A percentile compares a stretch with the other conserved stretches of the same genome.
Conservation (phyloP, 2,329 filamentous ascomycete genomes). For the Phyllosticta ampelicida region DNA sequence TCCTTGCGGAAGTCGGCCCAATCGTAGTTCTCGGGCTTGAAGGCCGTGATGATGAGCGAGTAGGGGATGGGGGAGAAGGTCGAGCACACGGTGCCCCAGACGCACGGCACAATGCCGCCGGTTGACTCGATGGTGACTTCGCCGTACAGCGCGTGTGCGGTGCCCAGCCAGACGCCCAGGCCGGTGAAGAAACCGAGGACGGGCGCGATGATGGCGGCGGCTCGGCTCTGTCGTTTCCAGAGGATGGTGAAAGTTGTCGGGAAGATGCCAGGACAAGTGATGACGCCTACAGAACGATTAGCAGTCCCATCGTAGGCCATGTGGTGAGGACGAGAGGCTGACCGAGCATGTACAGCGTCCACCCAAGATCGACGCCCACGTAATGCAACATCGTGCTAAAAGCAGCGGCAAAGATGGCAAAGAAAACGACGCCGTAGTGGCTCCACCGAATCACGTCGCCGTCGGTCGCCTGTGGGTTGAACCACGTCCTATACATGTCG, state of each 20-base stretch:
- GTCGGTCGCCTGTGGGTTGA: conserved; percentile 38
- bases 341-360: conserved; percentile 44
- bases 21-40: conserved; percentile 34
- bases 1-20: conserved; percentile 26
- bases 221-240: conserved; percentile 40
- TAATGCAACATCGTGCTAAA: conserved; percentile 46
- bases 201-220: conserved; percentile 41
- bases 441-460: conserved; percentile 41
- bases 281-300: conserved; percentile 25
- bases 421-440: conserved; percentile 44
- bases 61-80: conserved; percentile 34
- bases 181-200: conserved; percentile 42
- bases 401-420: conserved; percentile 40
- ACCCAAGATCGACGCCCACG: conserved; percentile 43
- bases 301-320: conserved; percentile 5
- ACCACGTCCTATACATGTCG: conserved; percentile 43
- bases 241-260: conserved; percentile 44
- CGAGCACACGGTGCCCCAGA: conserved; percentile 44
- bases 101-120: conserved; percentile 39
- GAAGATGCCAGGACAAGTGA: conserved; percentile 45
- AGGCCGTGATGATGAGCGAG: conserved; percentile 37
- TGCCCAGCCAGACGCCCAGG: conserved; percentile 43
- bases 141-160: conserved; percentile 37
- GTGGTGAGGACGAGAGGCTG: conserved; percentile 16
- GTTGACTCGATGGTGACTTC: conserved; percentile 39